phyloP scores from a whole-genome alignment of 1,284 basidiomycete genomes.

The Leccinum huronense region DNA sequence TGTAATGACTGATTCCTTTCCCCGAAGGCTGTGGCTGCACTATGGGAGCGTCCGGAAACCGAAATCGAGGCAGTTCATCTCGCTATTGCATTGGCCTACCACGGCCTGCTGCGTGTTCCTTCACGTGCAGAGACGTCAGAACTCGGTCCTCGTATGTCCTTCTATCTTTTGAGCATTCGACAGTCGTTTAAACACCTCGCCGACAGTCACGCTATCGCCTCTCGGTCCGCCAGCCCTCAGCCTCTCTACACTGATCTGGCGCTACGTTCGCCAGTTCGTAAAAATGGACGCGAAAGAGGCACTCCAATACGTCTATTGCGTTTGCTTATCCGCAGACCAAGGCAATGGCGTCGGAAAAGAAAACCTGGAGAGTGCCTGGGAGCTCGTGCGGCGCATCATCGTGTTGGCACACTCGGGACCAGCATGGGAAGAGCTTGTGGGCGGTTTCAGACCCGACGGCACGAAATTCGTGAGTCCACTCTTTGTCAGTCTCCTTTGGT shows the following conservation, averaged over 20 bases:
- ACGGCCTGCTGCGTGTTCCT: constrained; percentile 87
- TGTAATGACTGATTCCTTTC: neutral
- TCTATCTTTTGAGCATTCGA: neutral
- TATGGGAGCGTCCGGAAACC: constrained; percentile 86
- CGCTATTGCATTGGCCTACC: constrained; percentile 89
- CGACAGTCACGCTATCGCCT: constrained; percentile 63
- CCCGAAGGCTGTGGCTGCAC: constrained; percentile 66
- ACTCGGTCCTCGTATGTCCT: constrained; percentile 69
- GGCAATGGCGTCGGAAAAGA: constrained; percentile 70
- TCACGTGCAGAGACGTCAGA: constrained; percentile 78
- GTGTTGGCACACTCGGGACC: constrained; percentile 83
- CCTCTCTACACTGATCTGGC: constrained; percentile 85
- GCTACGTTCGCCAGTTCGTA: constrained; percentile 90
- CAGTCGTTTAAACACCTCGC: neutral
- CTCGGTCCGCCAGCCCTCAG: constrained; percentile 70
- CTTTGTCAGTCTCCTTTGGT: neutral
- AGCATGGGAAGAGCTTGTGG: constrained; percentile 87
- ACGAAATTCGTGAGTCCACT: constrained; percentile 71
- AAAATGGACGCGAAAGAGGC: constrained; percentile 92
- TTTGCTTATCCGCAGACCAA: constrained; percentile 81
- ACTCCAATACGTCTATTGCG: constrained; percentile 92
- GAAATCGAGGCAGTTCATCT: constrained; percentile 96
- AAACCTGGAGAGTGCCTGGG: constrained; percentile 84
- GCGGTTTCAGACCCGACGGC: constrained; percentile 87
- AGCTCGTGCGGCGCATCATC: constrained; percentile 85